Evolutionary conservation across 306 rosid genomes (phyloP), one percentile per base, ranked within the genome.

Genomic region (Prosopis cineraria): DNA sequence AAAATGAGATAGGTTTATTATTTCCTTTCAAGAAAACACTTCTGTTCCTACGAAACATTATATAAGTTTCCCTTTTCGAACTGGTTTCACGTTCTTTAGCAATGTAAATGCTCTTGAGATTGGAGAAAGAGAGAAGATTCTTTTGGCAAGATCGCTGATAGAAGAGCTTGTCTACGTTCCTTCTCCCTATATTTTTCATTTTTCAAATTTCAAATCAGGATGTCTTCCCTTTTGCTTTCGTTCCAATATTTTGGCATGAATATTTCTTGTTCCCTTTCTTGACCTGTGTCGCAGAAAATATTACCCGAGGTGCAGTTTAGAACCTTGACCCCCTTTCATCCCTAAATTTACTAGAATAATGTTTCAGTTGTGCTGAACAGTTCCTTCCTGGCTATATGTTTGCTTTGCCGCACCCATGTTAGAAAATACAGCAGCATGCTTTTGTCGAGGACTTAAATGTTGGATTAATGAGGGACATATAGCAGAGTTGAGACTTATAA

Each of bases 41-140:
- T n/a, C n/a, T n/a, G n/a, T n/a, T n/a, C n/a, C n/a, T n/a, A n/a
- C n/a, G n/a, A n/a, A n/a, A n/a, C n/a, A n/a, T n/a, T n/a, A n/a
- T n/a, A n/a, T n/a, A n/a, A n/a, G n/a, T n/a, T n/a, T n/a, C n/a
- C n/a, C n/a, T n/a, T n/a, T 77, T 48, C 45, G 10, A 20, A 56
- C 63, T 56, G 69, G 33, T 37, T 65, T 64, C 73, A 39, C 73
- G 62, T 40, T 25, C 19, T 30, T 47, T 52, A 41, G 75, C 41
- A 50, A 65, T 65, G 69, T 30, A 65, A 47, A 48, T 52, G 29
- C 56, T 27, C 25, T n/a, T 37, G 5, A 63, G 31, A 50, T 41
- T 29, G 36, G 68, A 64, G 59, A 39, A 39, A 63, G 19, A 17
- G 47, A 29, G 56, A 20, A 13, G 68, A 2, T 12, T 72, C 44